phyloP scores from a whole-genome alignment of 768 basidiomycete genomes.

The Boletales sp. region DNA sequence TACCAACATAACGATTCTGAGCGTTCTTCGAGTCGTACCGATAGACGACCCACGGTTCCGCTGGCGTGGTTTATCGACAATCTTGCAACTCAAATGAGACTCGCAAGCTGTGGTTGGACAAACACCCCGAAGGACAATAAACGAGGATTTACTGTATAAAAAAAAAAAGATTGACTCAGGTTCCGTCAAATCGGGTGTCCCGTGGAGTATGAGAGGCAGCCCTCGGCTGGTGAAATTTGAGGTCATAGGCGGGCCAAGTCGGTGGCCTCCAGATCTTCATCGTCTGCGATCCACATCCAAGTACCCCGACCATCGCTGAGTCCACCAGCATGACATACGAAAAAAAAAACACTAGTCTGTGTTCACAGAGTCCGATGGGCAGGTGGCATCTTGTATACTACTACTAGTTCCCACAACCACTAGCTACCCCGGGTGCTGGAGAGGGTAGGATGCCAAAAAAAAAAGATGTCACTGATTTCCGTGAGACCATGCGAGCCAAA shows the following conservation, averaged over 20 bases:
- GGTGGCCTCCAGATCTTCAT: slow-evolving; percentile 61
- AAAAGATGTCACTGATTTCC: slow-evolving; percentile 62
- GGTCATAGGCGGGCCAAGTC: slow-evolving; percentile 38
- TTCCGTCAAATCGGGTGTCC: slow-evolving; percentile 85
- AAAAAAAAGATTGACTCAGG: slow-evolving; percentile 33
- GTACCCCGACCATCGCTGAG: slow-evolving; percentile 42
- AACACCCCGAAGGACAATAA: slow-evolving; percentile 5
- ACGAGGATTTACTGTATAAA: too few relatives aligned
- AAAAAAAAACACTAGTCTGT: slow-evolving; percentile 36
- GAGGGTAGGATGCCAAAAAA: background rate
- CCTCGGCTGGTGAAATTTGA: slow-evolving; percentile 60
- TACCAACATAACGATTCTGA: slow-evolving; percentile 44
- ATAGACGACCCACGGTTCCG: slow-evolving; percentile 44
- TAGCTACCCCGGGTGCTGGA: slow-evolving; percentile 39
- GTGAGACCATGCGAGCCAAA: slow-evolving; percentile 44
- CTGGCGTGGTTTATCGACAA: slow-evolving; percentile 11
- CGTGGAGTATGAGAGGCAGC: slow-evolving; percentile 63
- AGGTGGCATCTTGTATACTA: slow-evolving; percentile 42
- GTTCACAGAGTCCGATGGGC: slow-evolving; percentile 40
- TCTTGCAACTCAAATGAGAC: background rate
- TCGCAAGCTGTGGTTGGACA: slow-evolving; percentile 18
- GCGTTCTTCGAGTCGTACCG: slow-evolving; percentile 38
- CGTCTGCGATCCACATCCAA: slow-evolving; percentile 74
- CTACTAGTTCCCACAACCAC: slow-evolving; percentile 57
- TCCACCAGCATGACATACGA: background rate